A percentile compares a stretch with the other conserved stretches of the same genome.
Evolutionary conservation across 345 rosid genomes (phyloP).

Genomic region (Citrus mangshanensis): DNA sequence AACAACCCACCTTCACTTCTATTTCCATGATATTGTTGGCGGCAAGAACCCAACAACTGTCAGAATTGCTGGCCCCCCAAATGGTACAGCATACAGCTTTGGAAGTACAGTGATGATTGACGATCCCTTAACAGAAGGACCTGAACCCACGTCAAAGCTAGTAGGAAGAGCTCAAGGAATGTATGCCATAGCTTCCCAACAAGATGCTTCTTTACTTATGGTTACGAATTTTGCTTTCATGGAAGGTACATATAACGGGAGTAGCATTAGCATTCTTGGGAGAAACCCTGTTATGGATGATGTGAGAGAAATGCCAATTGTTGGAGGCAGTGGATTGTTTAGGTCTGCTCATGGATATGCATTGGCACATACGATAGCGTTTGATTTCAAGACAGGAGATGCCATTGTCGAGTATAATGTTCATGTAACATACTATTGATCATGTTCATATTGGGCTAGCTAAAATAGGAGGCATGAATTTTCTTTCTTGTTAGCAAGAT

Average conservation of each 20-base stretch:
- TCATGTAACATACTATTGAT: constrained; percentile 24
- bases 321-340: constrained; percentile 45
- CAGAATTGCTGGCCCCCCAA: constrained; percentile 21
- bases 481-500: not conserved
- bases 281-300: constrained; percentile 20
- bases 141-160: constrained; percentile 30
- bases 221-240: constrained; percentile 33
- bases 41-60: constrained; percentile 22
- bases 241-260: constrained; percentile 39
- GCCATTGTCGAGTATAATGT: constrained; percentile 40
- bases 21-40: constrained; percentile 26
- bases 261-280: constrained; percentile 36
- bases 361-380: constrained; percentile 28
- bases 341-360: constrained; percentile 38
- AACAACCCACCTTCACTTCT: constrained; percentile 29
- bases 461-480: not conserved
- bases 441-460: not conserved
- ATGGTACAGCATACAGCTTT: constrained; percentile 6
- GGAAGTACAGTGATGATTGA: constrained; percentile 26
- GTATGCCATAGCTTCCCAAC: constrained; percentile 28
- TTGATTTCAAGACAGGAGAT: constrained; percentile 30
- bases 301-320: constrained; percentile 42
- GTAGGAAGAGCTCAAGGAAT: constrained; percentile 40
- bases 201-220: constrained; percentile 24
- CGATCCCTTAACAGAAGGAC: constrained; percentile 29